Evolutionary conservation across 2,329 filamentous ascomycete species (phyloP), one percentile per base, ranked within the genome.

Genomic region (Septoria linicola): DNA sequence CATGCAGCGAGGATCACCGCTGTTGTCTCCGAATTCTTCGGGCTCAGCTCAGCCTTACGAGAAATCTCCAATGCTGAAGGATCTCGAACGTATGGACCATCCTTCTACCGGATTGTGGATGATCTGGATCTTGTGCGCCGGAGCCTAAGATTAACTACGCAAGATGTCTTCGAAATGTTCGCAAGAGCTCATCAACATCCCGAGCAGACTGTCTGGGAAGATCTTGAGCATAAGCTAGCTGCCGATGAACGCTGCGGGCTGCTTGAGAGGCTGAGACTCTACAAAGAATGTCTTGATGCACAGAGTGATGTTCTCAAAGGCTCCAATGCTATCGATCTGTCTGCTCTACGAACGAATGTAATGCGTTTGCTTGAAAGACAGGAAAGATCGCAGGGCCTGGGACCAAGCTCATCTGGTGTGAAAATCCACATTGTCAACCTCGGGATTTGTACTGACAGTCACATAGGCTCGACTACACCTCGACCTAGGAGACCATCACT

Each of bases 11-110:
- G 79, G 36, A 78, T 83, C 59, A 79, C 78, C 19, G 70, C 70
- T 25, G 66, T 78, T 21, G 77, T 83, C 45, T 73, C 76, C 48
- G 73, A 80, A 53, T 71, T 83, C 19, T 81, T 78, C 61, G 72
- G 72, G 44, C 76, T 83, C 63, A 78, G 77, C 49, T 71, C 73
- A 41, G 71, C 69, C 7, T 68, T 84, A 19, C 73, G 74, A 39
- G 68, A 68, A 35, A 66, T 83, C 32, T 72, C 78, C 35, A 69
- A 70, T 42, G 65, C 73, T 21, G 65, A 76, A 23, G 67, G 69
- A 11, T 64, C 71, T 50, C 68, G 69, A 21, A 68, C 64, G 13
- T 71, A 73, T 62, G 69, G 63, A 16, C 62, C 64, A 32, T 69
- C 67, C 21, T 69, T 73, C 53, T 59, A 63, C 37, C 64, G 66